A percentile compares a stretch with the other conserved stretches of the same genome.
phyloP scores from a whole-genome alignment of 768 basidiomycete species.

The Candolleomyces aberdarensis region DNA sequence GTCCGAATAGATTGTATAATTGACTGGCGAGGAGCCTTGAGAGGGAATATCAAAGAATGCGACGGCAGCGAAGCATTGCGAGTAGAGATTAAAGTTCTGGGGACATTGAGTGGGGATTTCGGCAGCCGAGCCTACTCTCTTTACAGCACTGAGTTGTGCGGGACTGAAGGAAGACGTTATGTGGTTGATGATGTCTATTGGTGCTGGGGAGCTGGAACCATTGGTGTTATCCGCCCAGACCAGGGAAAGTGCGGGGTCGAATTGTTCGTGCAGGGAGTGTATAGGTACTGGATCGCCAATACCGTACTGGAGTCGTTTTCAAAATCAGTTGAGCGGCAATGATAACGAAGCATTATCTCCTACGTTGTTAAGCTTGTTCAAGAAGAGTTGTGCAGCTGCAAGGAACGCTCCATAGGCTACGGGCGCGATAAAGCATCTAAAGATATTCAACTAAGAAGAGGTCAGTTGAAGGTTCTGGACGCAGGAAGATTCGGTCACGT shows the following conservation, averaged over 20 bases:
- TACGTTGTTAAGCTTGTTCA: slow-evolving; percentile 60
- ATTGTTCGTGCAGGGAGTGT: slow-evolving; percentile 41
- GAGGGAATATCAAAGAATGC: slow-evolving; percentile 57
- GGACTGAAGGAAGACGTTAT: slow-evolving; percentile 52
- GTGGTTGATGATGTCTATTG: slow-evolving; percentile 56
- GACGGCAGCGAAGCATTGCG: slow-evolving; percentile 68
- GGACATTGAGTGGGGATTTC: slow-evolving; percentile 60
- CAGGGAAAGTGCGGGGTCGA: slow-evolving; percentile 49
- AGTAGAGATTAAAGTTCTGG: slow-evolving; percentile 69
- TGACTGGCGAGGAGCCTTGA: slow-evolving; percentile 31
- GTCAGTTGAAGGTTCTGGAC: background rate
- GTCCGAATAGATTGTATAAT: slow-evolving; percentile 73
- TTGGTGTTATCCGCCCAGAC: slow-evolving; percentile 71
- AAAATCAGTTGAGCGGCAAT: background rate
- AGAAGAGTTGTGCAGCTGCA: slow-evolving; percentile 58
- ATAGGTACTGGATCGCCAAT: slow-evolving; percentile 57
- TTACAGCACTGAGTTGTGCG: slow-evolving; percentile 46
- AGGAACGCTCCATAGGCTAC: slow-evolving; percentile 67
- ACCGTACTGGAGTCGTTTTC: slow-evolving; percentile 46
- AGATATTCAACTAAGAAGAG: slow-evolving; percentile 46
- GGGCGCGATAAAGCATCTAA: slow-evolving; percentile 62
- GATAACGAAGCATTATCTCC: slow-evolving; percentile 17
- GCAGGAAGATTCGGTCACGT: slow-evolving; percentile 23
- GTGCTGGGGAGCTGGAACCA: slow-evolving; percentile 50
- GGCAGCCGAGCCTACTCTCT: slow-evolving; percentile 40